A percentile compares a stretch with the other conserved stretches of the same genome.
phyloP scores from a whole-genome alignment of 129 eudicot genomes.

The Tagetes erecta region DNA sequence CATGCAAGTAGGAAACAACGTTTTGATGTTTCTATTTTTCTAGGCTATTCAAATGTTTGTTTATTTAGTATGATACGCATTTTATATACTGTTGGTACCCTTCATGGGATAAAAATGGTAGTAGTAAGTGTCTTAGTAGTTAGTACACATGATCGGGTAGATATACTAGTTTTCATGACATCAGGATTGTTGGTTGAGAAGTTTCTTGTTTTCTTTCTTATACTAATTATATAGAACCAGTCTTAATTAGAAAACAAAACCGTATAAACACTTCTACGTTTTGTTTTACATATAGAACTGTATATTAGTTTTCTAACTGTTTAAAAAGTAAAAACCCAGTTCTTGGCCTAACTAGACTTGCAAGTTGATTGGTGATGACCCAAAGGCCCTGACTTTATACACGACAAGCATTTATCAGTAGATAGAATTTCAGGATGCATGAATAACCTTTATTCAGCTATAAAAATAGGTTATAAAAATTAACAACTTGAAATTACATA shows the following conservation, averaged over 20 bases:
- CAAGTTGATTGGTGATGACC: not conserved
- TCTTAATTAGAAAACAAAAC: not conserved
- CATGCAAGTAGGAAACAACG: constrained; percentile 5
- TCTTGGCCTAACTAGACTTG: not conserved
- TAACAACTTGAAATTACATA: constrained; percentile 5
- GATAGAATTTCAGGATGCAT: constrained; percentile 2
- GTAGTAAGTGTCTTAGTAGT: not conserved
- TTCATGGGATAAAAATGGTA: not conserved
- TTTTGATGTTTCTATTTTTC: constrained; percentile 18
- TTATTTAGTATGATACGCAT: not conserved
- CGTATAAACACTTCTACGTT: not conserved
- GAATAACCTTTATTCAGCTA: not conserved
- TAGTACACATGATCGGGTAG: not conserved
- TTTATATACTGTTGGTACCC: not conserved
- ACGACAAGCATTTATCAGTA: not conserved
- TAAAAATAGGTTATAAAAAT: constrained; percentile 16
- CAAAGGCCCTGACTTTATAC: not conserved
- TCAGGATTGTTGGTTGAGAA: not conserved
- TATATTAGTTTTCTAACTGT: not conserved
- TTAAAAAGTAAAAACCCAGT: not conserved
- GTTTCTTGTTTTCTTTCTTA: not conserved
- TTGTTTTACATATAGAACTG: not conserved
- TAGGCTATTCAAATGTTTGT: not conserved
- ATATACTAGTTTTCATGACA: not conserved
- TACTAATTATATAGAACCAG: not conserved